Evolutionary conservation across 305 asterid genomes (phyloP).

Genomic region (Plantago rigida): DNA sequence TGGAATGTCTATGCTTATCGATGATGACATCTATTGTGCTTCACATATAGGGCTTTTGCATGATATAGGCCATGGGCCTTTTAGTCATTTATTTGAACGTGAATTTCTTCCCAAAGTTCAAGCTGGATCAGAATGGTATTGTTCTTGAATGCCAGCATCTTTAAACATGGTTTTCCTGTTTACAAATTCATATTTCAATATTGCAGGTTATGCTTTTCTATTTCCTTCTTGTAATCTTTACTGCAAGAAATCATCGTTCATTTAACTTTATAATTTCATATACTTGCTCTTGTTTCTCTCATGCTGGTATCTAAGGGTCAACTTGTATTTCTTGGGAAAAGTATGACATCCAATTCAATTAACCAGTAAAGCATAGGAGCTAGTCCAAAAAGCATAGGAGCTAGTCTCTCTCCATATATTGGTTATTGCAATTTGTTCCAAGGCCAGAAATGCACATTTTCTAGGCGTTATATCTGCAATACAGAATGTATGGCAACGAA

Average conservation of each 20-base stretch:
- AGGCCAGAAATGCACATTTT: no score
- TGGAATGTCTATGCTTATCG: slow-evolving; percentile 14
- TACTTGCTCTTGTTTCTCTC: no score
- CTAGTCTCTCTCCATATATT: no score
- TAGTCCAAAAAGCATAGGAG: no score
- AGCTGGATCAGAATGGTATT: slow-evolving; percentile 63
- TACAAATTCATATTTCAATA: slow-evolving; percentile 8
- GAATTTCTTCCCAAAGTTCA: slow-evolving; percentile 75
- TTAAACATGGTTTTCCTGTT: slow-evolving; percentile 16
- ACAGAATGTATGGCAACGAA: no score
- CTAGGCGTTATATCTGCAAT: no score
- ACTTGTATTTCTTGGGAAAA: no score
- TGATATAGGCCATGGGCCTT: slow-evolving; percentile 94
- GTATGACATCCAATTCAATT: no score
- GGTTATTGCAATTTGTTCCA: no score
- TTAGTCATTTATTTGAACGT: slow-evolving; percentile 83
- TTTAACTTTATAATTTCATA: background rate
- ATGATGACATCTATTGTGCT: slow-evolving; percentile 19
- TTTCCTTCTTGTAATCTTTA: background rate
- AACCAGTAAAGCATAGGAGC: no score
- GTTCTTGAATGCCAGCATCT: slow-evolving; percentile 14
- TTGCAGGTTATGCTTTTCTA: slow-evolving; percentile 3
- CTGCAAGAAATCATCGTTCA: background rate
- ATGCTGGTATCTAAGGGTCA: no score
- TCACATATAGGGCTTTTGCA: slow-evolving; percentile 64